A percentile compares a stretch with the other conserved stretches of the same genome.
phyloP scores from a whole-genome alignment of 1,284 basidiomycete genomes.

The Tranzscheliella williamsii region DNA sequence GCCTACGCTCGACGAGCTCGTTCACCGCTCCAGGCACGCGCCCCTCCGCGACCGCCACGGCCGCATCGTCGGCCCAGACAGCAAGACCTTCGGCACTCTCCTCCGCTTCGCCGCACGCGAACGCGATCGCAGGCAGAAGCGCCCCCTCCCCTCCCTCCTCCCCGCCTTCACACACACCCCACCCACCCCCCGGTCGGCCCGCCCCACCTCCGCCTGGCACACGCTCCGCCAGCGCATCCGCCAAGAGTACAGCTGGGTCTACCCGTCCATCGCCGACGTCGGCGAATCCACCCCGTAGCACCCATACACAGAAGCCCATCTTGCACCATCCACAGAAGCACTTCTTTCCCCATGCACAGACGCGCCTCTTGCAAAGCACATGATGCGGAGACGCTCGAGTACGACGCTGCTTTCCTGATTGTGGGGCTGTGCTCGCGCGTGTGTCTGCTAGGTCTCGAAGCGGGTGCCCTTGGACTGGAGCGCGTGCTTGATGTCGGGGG shows the following conservation, averaged over 20 bases:
- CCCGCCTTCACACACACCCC: too few relatives aligned
- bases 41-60: constrained; percentile 14
- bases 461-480: constrained; percentile 12
- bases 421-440: too few relatives aligned
- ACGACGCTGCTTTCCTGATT: too few relatives aligned
- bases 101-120: constrained; percentile 59
- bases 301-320: too few relatives aligned
- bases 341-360: too few relatives aligned
- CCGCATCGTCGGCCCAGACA: constrained; percentile 37
- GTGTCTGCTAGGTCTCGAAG: too few relatives aligned
- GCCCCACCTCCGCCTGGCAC: constrained; percentile 15
- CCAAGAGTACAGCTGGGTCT: constrained; percentile 35
- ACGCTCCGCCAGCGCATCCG: constrained; percentile 5
- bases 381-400: too few relatives aligned
- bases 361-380: too few relatives aligned
- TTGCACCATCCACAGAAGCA: too few relatives aligned
- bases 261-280: constrained; percentile 3
- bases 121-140: constrained; percentile 13
- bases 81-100: constrained; percentile 60
- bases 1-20: background rate
- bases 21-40: constrained; percentile 1
- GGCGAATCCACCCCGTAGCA: too few relatives aligned
- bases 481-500: constrained; percentile 19
- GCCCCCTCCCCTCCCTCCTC: background rate
- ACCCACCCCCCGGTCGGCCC: background rate